Evolutionary conservation across 805 yeast genomes (phyloP), one percentile per base, ranked within the genome.

Genomic region (Candida jianshihensis): DNA sequence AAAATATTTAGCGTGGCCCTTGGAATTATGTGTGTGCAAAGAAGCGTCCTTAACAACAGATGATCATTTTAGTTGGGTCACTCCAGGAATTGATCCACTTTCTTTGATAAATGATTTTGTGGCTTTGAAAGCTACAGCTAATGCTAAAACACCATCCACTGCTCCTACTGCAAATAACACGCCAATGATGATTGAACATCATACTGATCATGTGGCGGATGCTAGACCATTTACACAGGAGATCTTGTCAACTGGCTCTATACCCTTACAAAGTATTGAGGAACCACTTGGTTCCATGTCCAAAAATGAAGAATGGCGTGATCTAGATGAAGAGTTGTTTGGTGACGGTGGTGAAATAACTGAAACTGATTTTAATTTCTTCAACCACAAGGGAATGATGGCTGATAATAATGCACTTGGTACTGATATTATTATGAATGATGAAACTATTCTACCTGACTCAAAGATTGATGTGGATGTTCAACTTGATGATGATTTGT

Each of bases 1-100:
- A 19, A 78, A 78, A 48, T 75, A 66, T 37, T 71, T 83, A 2
- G 57, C 75, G 30, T 84, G 94, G 94, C 94, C 94, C 0, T 59
- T 80, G 48, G 73, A 71, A 31, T 59, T 83, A 16, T 80, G 89
- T 48, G 63, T 73, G 61, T 75, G 5, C 92, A 83, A 49, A 60
- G 68, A 37, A 73, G 48, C 1, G 42, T 11, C n/a, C 20, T 30
- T 6, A 6, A 22, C 6, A 13, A 35, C 39, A 17, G 28, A 30
- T 25, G 19, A 27, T 17, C 19, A 6, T 18, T 14, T 18, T 10
- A 5, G 5, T 16, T 19, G 22, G 21, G n/a, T 18, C 5, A 9
- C 15, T 7, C 19, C 9, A 4, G n/a, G n/a, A n/a, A n/a, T n/a
- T 14, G 63, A 58, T 30, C 59, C 67, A 10, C 47, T 65, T 24